Conservation (phyloP, 2,329 filamentous ascomycete genomes). For the Curvularia sp. region DNA sequence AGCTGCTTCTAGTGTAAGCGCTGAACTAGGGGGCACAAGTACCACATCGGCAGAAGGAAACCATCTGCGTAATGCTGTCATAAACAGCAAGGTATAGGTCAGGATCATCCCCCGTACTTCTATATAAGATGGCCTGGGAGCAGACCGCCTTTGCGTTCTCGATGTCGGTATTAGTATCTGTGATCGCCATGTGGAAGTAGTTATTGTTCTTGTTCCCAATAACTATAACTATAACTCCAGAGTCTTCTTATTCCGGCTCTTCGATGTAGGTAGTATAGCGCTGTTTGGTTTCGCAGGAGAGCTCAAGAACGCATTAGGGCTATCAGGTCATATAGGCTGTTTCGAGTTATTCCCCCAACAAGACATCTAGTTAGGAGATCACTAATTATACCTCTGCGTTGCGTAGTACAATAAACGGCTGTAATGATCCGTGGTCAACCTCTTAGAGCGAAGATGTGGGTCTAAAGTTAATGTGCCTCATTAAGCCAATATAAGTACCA, state of each 20-base stretch:
- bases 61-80: slow-evolving; percentile 5
- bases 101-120: slow-evolving; percentile 8
- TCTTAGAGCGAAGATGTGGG: background rate
- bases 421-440: background rate
- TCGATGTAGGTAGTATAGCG: slow-evolving; percentile 3
- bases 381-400: slow-evolving; percentile 3
- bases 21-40: too few species aligned
- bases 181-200: slow-evolving; percentile 12
- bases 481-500: slow-evolving; percentile 7
- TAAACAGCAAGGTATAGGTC: slow-evolving; percentile 11
- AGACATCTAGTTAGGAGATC: slow-evolving; percentile 1
- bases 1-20: too few species aligned
- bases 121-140: slow-evolving; percentile 12
- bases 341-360: background rate
- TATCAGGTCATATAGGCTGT: slow-evolving; percentile 4
- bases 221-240: slow-evolving; percentile 5
- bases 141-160: slow-evolving; percentile 13
- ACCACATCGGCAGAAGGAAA: slow-evolving; percentile 10
- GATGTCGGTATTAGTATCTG: slow-evolving; percentile 9
- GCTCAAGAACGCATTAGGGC: slow-evolving; percentile 7
- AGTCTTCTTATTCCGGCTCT: slow-evolving; percentile 8
- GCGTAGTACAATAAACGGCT: background rate
- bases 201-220: slow-evolving; percentile 3
- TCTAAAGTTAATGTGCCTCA: slow-evolving; percentile 1
- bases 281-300: background rate